Evolutionary conservation across 257 asterid species (phyloP), one percentile per base, ranked within the genome.

Genomic region (Solanum tacnaense): DNA sequence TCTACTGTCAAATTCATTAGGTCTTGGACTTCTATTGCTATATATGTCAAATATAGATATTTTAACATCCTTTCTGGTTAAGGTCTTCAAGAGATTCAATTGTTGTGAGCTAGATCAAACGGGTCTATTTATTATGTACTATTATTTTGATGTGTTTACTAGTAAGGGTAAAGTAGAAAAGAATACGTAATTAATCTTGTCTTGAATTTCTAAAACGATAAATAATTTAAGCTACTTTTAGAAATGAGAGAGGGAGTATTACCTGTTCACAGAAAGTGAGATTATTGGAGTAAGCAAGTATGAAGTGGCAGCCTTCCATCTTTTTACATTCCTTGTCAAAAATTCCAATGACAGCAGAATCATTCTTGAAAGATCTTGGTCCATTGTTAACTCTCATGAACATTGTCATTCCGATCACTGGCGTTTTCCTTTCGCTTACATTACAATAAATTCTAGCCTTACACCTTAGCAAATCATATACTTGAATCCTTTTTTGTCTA

Each of bases 231-330:
- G 60, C 23, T 16, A 52, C 21, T 52, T 52, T 2, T 52, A 52
- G 60, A 52, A 52, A 13, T 52, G n/a, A 18, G 65, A 56, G 65
- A 56, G 65, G 23, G 23, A 56, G 68, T 60, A 60, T 9, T 23
- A 95, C 98, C 96, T 94, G 98, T 85, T 94, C 90, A 29, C 97
- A 95, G 71, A 95, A 91, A 36, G 93, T 92, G 85, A 94, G 94
- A 84, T 94, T 93, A 46, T 90, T 89, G 32, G 98, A 89, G 87
- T 94, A 89, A 11, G 95, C 94, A 71, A 95, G 98, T 83, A 74
- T 87, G 78, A 95, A 87, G 65, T 90, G 88, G 89, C 98, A 95
- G 13, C 94, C 93, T 70, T 87, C 93, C 86, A 95, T 93, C 49
- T 90, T 92, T 62, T 70, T 39, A 74, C 98, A 95, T 86, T 89